Conservation (phyloP, 176 grass and related monocot genomes). For the Puccinellia tenuiflora region DNA sequence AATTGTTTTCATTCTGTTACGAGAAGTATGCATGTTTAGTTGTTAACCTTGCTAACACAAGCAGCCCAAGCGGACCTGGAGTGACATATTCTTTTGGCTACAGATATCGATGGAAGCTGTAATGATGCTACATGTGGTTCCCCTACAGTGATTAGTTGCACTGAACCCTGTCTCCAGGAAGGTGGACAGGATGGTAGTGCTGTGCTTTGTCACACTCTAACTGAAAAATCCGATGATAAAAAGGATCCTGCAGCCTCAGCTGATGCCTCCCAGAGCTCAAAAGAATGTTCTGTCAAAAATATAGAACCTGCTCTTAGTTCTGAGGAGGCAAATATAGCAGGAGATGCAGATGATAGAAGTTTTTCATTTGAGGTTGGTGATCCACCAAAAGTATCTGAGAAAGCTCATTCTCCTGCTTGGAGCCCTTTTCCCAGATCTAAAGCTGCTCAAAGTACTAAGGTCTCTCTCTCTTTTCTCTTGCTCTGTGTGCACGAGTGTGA, state of each 20-base stretch:
- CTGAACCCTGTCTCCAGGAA: slow-evolving; percentile 31
- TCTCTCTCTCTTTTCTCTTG: background rate
- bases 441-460: slow-evolving; percentile 44
- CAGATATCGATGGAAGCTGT: slow-evolving; percentile 38
- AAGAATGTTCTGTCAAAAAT: slow-evolving; percentile 30
- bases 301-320: slow-evolving; percentile 27
- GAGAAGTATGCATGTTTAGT: slow-evolving; percentile 3
- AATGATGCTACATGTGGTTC: slow-evolving; percentile 55
- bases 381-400: slow-evolving; percentile 45
- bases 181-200: slow-evolving; percentile 25
- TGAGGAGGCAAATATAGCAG: slow-evolving; percentile 36
- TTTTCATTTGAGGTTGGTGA: slow-evolving; percentile 82
- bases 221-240: slow-evolving; percentile 15
- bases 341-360: slow-evolving; percentile 72
- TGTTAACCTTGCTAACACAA: background rate
- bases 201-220: background rate
- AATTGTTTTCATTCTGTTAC: background rate
- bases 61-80: background rate
- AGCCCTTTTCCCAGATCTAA: slow-evolving; percentile 41
- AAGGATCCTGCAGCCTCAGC: slow-evolving; percentile 42
- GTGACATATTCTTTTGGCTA: slow-evolving; percentile 29
- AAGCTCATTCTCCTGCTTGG: slow-evolving; percentile 51
- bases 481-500: background rate
- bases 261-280: slow-evolving; percentile 15
- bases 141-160: slow-evolving; percentile 67